Percentiles rank a stretch among this genome's conserved stretches.
Evolutionary conservation across 805 yeast species (phyloP).

Genomic region (Priceomyces haplophilus): DNA sequence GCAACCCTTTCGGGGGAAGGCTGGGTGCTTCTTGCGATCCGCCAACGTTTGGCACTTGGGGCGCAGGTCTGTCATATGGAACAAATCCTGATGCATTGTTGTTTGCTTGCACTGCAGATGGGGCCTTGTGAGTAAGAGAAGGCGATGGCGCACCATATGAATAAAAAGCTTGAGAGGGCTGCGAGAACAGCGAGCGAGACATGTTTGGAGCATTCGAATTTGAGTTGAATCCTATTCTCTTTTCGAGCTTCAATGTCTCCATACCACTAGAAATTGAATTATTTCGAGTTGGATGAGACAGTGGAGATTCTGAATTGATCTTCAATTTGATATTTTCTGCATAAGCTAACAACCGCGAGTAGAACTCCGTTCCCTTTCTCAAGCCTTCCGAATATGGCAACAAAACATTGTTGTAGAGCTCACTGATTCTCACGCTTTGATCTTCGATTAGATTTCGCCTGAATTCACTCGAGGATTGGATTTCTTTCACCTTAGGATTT

Average conservation of each 20-base stretch:
- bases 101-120: conserved; percentile 1
- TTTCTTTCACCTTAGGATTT: conserved; percentile 34
- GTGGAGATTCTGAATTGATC: conserved; percentile 1
- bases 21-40: not conserved
- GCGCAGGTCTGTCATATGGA: conserved; percentile 9
- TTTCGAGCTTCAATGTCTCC: conserved; percentile 4
- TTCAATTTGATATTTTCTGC: conserved; percentile 13
- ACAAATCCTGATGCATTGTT: conserved; percentile 4
- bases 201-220: not conserved
- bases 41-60: conserved; percentile 8
- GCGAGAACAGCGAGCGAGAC: not conserved
- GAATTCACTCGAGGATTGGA: conserved; percentile 42
- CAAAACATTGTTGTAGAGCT: conserved; percentile 55
- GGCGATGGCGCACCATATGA: not conserved
- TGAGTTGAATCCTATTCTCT: conserved; percentile 1
- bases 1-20: not conserved
- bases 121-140: not conserved
- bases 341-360: conserved; percentile 46
- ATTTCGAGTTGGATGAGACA: not conserved
- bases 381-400: conserved; percentile 55
- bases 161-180: not conserved
- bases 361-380: conserved; percentile 61
- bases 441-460: conserved; percentile 30
- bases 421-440: conserved; percentile 35
- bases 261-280: conserved; percentile 5